Base-by-base conservation (phyloP, 2,329 filamentous ascomycete genomes). In the Chaetomium globosum region DNA sequence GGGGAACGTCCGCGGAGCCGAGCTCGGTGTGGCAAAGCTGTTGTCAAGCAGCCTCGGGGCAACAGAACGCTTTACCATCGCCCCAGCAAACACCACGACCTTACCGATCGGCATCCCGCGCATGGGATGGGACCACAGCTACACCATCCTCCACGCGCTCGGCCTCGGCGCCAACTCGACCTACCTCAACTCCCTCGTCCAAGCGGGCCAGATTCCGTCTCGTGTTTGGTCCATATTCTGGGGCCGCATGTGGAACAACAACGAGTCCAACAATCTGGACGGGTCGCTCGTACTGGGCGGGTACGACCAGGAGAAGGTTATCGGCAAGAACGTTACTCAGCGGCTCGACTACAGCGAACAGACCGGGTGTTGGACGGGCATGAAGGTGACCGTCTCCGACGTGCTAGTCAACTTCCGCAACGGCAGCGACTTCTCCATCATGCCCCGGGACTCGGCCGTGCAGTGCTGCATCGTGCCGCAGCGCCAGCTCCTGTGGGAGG, bases 201-300 rank as follows among this genome's bases (percentile, higher is more conserved):
- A 66, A 21, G 48, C 69, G 65, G 63, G 67, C 1, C 59, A 67
- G 64, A 74, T 74, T 36, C 67, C 69, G 2, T 73, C 73, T 1
- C 64, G 73, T 4, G 75, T 75, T 3, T 75, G 75, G 75, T 78
- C 76, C 1, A 73, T 77, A 19, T 78, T 75, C 66, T 78, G 75
- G 76, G 75, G 76, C 0, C 71, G 73, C 1, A 74, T 72, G 73
- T 77, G 70, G 72, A 64, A 70, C 16, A 67, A 66, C 7, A 65
- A 68, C 10, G 55, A 65, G 1, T 48, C 48, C 31, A 60, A 65
- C 2, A 57, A 61, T 52, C 52, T 77, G 0, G 72, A 78, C 16
- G 76, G 76, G 0, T 73, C 71, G 0, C 23, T 78, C 2, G 67
- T 77, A 0, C 56, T 77, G 0, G 75, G 75, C 0, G 77, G 75